A percentile compares a stretch with the other conserved stretches of the same genome.
Conservation (phyloP, 306 rosid species). For the Glycine latifolia region DNA sequence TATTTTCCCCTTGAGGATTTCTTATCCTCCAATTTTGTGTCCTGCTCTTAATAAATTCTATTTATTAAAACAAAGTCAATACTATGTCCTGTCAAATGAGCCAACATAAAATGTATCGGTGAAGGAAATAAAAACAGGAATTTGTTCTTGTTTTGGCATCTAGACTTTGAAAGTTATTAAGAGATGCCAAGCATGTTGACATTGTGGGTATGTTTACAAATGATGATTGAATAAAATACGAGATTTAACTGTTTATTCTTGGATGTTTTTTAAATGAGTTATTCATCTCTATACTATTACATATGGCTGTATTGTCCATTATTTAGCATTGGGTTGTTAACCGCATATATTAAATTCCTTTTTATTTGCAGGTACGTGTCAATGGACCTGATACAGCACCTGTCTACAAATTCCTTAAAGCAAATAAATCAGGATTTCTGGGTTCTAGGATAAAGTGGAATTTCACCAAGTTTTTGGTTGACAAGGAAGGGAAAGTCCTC, state of each 20-base stretch:
- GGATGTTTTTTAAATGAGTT: not conserved
- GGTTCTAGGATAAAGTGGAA: constrained; percentile 89
- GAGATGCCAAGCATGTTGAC: constrained; percentile 5
- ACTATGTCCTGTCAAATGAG: not conserved
- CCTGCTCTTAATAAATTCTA: not conserved
- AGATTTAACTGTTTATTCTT: not conserved
- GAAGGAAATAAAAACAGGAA: not conserved
- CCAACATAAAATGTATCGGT: not conserved
- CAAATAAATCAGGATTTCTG: constrained; percentile 62
- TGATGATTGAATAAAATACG: constrained; percentile 15
- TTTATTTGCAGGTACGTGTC: constrained; percentile 63
- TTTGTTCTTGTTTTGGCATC: not conserved
- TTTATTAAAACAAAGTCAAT: not conserved
- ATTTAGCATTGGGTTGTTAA: constrained; percentile 19
- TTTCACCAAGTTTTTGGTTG: constrained; percentile 88
- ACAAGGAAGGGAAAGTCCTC: constrained; percentile 71
- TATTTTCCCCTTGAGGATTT: not conserved
- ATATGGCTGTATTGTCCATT: not conserved
- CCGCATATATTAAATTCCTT: constrained; percentile 3
- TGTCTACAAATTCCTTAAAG: constrained; percentile 77
- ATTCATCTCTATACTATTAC: constrained; percentile 24
- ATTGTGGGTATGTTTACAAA: constrained; percentile 39
- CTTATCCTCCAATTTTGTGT: not conserved
- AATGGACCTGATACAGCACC: constrained; percentile 77
- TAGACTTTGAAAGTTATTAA: constrained; percentile 24